phyloP scores from a whole-genome alignment of 2,329 filamentous ascomycete species.

The Colletotrichum endophyticum region DNA sequence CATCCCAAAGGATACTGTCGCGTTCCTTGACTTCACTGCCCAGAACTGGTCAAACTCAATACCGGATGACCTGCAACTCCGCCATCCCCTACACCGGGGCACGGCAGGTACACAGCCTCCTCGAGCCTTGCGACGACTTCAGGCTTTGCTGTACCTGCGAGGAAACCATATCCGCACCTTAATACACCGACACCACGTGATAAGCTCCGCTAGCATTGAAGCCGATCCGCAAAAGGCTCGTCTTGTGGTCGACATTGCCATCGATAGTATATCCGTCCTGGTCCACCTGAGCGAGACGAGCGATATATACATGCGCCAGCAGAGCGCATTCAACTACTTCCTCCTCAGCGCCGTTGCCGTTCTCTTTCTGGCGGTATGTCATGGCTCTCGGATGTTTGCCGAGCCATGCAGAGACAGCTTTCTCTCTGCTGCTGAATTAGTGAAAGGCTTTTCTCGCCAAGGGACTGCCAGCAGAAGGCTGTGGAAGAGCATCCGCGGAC shows the following conservation, averaged over 20 bases:
- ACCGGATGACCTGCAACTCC: conserved; percentile 40
- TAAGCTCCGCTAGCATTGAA: conserved; percentile 40
- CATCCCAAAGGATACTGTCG: conserved; percentile 42
- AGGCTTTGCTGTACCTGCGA: conserved; percentile 46
- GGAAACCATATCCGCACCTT: conserved; percentile 49
- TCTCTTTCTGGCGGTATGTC: conserved; percentile 47
- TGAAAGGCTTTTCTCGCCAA: conserved; percentile 34
- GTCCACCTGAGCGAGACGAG: conserved; percentile 38
- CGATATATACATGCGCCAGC: conserved; percentile 40
- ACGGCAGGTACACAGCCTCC: conserved; percentile 30
- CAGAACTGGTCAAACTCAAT: conserved; percentile 52
- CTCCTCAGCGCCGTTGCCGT: conserved; percentile 41
- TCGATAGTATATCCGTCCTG: conserved; percentile 36
- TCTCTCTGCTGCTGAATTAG: conserved; percentile 33
- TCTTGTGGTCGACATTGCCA: conserved; percentile 42
- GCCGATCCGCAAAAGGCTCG: conserved; percentile 37
- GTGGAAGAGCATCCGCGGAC: conserved; percentile 39
- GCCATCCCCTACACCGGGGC: conserved; percentile 37
- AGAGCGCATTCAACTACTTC: conserved; percentile 46
- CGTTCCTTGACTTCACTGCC: conserved; percentile 44
- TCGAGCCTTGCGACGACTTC: conserved; percentile 41
- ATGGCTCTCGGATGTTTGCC: conserved; percentile 46
- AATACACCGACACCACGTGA: conserved; percentile 48
- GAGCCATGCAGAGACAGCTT: conserved; percentile 37
- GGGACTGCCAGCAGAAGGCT: conserved; percentile 34